Evolutionary conservation across 371 early-diverging fungal genomes (phyloP), one percentile per base, ranked within the genome.

Genomic region (Mortierella sp.): DNA sequence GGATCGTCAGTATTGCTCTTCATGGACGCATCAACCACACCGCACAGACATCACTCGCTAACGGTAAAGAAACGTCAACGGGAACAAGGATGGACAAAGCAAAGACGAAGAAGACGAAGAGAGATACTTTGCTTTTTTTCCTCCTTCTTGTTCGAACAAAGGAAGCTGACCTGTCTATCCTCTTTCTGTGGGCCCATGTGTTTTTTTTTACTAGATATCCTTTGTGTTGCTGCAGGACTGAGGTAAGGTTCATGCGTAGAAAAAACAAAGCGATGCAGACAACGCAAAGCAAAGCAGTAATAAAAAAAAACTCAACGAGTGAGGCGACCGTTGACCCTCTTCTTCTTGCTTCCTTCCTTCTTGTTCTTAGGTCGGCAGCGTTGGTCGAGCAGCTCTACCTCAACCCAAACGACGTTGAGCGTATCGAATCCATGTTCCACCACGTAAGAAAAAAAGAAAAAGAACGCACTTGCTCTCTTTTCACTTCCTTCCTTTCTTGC

Each of bases 391-490:
- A 82, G 46, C 76, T 82, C n/a, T 76, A 71, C 70, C 28, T 78
- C 54, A 69, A n/a, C 11, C 61, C 73, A 46, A 78, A 72, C 72
- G 82, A 82, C 34, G 24, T 82, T 14, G 73, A 71, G 6, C 72
- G 82, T 9, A 72, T 82, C 21, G 73, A 82, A 48, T 82, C 82
- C 59, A 34, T 82, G 24, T 78, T 82, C 50, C 82, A 82, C n/a
- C 82, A 82, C 44, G 82, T 75, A 82, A 70, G 74, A 16, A 5
- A 43, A 28, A 48, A 82, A 70, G 74, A 16, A 5, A 43, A 28
- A 48, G 11, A 2, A 26, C 19, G 40, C 57, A 61, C 9, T 8
- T 6, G 5, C n/a, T 10, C 40, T 54, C 10, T 48, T 67, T 9
- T n/a, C 26, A 9, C 19, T n/a, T 10, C 26, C 28, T n/a, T 43